A percentile compares a stretch with the other conserved stretches of the same genome.
These are phyloP conservation scores for Adansonia rubrostipa DNA, from an alignment of 441 rosid species.

Conservation along the genomic window DNA sequence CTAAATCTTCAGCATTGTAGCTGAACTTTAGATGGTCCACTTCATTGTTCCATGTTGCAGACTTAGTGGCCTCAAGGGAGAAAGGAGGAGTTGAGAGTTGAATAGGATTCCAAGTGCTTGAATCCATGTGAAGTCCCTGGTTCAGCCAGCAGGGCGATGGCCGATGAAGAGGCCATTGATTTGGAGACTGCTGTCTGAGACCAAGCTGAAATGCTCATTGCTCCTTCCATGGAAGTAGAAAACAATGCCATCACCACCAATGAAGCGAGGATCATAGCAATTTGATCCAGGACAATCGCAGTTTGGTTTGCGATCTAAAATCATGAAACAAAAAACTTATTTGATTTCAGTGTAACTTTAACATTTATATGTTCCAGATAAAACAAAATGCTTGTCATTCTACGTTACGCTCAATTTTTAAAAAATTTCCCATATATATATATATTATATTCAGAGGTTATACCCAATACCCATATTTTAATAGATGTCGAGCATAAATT, in stretches of 20 bases:
- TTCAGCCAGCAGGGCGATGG: constrained; percentile 56
- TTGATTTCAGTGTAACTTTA: background rate
- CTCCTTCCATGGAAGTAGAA: constrained; percentile 76
- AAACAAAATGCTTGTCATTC: no score
- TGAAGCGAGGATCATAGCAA: constrained; percentile 71
- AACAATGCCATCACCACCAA: constrained; percentile 71
- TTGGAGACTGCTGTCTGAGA: constrained; percentile 60
- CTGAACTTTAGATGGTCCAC: constrained; percentile 60
- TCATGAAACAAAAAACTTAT: background rate
- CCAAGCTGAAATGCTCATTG: constrained; percentile 61
- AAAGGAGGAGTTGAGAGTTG: constrained; percentile 42
- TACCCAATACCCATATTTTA: no score
- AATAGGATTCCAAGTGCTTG: constrained; percentile 79
- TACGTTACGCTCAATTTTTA: no score
- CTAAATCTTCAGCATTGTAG: constrained; percentile 50
- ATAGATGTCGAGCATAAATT: no score
- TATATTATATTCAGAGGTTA: no score
- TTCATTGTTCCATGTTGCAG: constrained; percentile 59
- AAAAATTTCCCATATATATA: no score
- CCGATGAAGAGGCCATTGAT: constrained; percentile 75
- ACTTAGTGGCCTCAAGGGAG: constrained; percentile 61
- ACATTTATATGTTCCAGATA: background rate
- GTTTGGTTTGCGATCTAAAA: constrained; percentile 50
- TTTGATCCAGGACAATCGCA: constrained; percentile 65
- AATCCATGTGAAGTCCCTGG: constrained; percentile 82